Conservation (phyloP, 2,329 filamentous ascomycete species). For the Fusarium buharicum region DNA sequence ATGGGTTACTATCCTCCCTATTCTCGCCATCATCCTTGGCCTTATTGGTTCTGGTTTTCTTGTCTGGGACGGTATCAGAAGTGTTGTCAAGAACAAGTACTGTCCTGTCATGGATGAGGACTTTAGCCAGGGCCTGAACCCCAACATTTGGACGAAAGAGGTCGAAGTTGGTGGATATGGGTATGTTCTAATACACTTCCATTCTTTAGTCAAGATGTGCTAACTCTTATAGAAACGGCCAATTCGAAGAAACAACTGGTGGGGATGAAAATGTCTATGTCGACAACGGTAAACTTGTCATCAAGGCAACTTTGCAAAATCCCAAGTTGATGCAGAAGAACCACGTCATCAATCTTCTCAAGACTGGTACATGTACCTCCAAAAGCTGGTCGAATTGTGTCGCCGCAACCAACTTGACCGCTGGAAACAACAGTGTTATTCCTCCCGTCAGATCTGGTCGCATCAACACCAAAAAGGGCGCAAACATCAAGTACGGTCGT, state of each 20-base stretch:
- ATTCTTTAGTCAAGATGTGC: background rate
- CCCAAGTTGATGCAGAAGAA: constrained; percentile 71
- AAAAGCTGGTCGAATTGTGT: constrained; percentile 67
- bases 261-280: constrained; percentile 80
- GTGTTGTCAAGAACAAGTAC: constrained; percentile 79
- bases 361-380: constrained; percentile 75
- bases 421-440: constrained; percentile 76
- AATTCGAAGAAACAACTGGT: constrained; percentile 81
- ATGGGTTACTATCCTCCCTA: constrained; percentile 84
- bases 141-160: constrained; percentile 76
- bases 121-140: constrained; percentile 69
- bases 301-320: constrained; percentile 83
- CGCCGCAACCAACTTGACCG: constrained; percentile 76
- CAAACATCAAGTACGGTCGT: constrained; percentile 80
- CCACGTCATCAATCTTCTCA: constrained; percentile 73
- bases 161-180: constrained; percentile 79
- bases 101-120: constrained; percentile 74
- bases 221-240: constrained; percentile 70
- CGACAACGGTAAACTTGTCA: constrained; percentile 73
- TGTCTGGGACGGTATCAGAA: constrained; percentile 77
- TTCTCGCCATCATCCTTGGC: constrained; percentile 76
- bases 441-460: constrained; percentile 82
- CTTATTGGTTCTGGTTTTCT: constrained; percentile 75
- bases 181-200: constrained; percentile 59
- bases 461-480: constrained; percentile 77